Conservation (phyloP, 306 rosid species). For the Rubus parviflorus region DNA sequence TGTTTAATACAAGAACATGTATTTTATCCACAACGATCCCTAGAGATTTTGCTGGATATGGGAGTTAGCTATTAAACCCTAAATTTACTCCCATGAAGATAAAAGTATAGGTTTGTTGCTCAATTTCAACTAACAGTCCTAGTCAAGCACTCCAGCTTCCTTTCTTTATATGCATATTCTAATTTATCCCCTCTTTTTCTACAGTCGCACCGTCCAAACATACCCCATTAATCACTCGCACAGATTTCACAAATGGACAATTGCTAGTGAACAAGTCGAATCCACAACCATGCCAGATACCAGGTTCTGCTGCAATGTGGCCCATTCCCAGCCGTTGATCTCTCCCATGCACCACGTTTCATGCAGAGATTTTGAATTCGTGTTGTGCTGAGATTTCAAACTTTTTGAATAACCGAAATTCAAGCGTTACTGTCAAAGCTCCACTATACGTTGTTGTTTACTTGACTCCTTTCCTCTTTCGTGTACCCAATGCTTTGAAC, state of each 20-base stretch:
- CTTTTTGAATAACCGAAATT: constrained; percentile 24
- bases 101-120: background rate
- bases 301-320: constrained; percentile 39
- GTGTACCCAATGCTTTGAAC: constrained; percentile 43
- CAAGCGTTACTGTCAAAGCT: constrained; percentile 22
- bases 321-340: constrained; percentile 25
- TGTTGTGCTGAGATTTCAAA: constrained; percentile 25
- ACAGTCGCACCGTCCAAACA: constrained; percentile 45
- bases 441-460: background rate
- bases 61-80: background rate
- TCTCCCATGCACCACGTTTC: constrained; percentile 18
- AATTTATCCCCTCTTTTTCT: background rate
- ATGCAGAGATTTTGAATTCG: constrained; percentile 2
- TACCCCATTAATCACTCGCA: constrained; percentile 12
- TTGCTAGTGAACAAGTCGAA: constrained; percentile 14
- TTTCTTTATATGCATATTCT: constrained; percentile 27
- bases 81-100: constrained; percentile 12
- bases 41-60: background rate
- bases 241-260: constrained; percentile 34
- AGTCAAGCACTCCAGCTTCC: constrained; percentile 1
- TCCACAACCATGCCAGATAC: constrained; percentile 19
- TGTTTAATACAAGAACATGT: background rate
- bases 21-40: background rate
- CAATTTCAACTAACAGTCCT: background rate
- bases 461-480: constrained; percentile 40